phyloP scores from a whole-genome alignment of 495 filamentous ascomycete species.

The Neurospora sp. region DNA sequence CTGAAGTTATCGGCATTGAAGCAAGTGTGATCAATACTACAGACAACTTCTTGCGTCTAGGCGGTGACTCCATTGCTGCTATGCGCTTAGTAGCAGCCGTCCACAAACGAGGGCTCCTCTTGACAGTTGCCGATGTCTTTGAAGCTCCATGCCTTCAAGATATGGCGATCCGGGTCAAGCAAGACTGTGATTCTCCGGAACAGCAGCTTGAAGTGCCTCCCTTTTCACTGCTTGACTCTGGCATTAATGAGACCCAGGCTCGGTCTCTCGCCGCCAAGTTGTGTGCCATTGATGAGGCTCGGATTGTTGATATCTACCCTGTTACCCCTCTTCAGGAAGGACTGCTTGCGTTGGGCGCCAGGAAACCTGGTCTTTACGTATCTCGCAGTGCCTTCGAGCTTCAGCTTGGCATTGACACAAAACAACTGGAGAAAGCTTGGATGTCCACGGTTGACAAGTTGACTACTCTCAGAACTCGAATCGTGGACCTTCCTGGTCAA shows the following conservation, averaged over 20 bases:
- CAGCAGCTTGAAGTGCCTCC: neutral
- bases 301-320: constrained; percentile 33
- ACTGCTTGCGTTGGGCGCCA: constrained; percentile 38
- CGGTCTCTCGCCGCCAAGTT: neutral
- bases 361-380: constrained; percentile 22
- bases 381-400: constrained; percentile 9
- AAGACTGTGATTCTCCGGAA: neutral
- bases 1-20: constrained; percentile 5
- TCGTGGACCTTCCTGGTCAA: neutral
- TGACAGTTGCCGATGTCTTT: constrained; percentile 47
- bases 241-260: neutral
- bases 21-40: constrained; percentile 2
- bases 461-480: neutral
- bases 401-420: neutral
- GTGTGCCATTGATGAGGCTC: constrained; percentile 2
- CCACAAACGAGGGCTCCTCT: constrained; percentile 33
- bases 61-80: constrained; percentile 23
- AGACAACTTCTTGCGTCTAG: constrained; percentile 23
- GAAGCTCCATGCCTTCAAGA: constrained; percentile 36
- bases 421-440: constrained; percentile 33
- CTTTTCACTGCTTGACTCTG: neutral
- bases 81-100: constrained; percentile 48
- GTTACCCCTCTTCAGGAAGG: constrained; percentile 35
- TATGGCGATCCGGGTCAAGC: constrained; percentile 19
- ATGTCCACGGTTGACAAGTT: neutral